A percentile compares a stretch with the other conserved stretches of the same genome.
Conservation (phyloP, 2,329 filamentous ascomycete genomes). For the Hymenoscyphus fructigenus region DNA sequence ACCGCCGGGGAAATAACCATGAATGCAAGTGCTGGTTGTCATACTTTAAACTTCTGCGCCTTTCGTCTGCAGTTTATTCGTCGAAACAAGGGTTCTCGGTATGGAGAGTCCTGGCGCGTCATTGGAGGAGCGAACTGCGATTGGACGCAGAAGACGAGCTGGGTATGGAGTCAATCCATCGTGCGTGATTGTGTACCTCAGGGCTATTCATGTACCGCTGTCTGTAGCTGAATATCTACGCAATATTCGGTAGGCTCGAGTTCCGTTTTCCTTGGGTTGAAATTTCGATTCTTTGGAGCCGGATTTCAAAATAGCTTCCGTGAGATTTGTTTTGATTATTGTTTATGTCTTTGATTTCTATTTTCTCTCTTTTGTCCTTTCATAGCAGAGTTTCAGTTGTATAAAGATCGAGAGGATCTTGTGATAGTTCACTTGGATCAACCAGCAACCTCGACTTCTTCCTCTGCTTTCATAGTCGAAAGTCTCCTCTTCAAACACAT, state of each 20-base stretch:
- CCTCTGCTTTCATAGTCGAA: not conserved
- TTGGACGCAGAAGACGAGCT: not conserved
- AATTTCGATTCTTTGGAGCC: not conserved
- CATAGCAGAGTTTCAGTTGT: too few species aligned
- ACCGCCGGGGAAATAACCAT: not conserved
- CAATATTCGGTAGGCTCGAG: not conserved
- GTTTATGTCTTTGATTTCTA: not conserved
- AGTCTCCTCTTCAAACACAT: not conserved
- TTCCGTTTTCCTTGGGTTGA: not conserved
- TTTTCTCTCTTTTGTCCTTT: too few species aligned
- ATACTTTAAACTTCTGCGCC: not conserved
- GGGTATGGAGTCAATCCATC: not conserved
- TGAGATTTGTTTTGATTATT: not conserved
- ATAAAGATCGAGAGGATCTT: too few species aligned
- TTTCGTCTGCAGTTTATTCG: not conserved
- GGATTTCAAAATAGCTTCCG: not conserved
- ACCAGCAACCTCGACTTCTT: not conserved
- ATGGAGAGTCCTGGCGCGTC: not conserved
- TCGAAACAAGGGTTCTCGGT: not conserved
- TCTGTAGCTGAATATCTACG: not conserved
- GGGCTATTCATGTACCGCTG: not conserved
- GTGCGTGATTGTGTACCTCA: not conserved
- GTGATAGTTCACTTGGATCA: not conserved
- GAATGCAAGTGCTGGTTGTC: not conserved
- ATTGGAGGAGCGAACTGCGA: not conserved